Evolutionary conservation across 2,329 filamentous ascomycete species (phyloP).

Genomic region (Fusarium napiforme): DNA sequence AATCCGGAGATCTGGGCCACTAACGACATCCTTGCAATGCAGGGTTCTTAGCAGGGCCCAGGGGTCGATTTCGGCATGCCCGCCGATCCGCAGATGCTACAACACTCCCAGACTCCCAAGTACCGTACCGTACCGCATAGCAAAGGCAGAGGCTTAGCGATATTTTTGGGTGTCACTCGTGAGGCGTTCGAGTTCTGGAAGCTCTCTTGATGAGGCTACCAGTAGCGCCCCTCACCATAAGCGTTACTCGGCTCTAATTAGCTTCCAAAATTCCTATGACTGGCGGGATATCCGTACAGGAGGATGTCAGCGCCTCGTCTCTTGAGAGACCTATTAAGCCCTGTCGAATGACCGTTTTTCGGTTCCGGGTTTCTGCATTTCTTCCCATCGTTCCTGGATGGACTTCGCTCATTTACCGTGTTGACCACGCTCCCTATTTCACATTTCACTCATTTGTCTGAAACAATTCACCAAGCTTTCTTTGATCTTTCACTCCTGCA

Average conservation of each 20-base stretch:
- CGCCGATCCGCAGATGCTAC: conserved; percentile 30
- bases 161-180: conserved; percentile 12
- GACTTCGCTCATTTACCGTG: conserved; percentile 23
- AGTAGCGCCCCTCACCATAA: neutral
- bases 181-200: conserved; percentile 9
- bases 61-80: conserved; percentile 34
- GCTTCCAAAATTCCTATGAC: conserved; percentile 1
- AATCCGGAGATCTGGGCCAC: conserved; percentile 35
- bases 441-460: conserved; percentile 10
- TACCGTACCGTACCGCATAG: neutral
- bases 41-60: conserved; percentile 40
- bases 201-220: neutral
- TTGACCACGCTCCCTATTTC: conserved; percentile 16
- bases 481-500: neutral
- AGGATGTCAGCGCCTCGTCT: conserved; percentile 9
- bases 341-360: conserved; percentile 1
- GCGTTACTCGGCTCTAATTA: neutral
- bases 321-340: conserved; percentile 15
- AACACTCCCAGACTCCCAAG: neutral
- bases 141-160: conserved; percentile 25
- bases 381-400: neutral
- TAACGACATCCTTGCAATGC: conserved; percentile 27
- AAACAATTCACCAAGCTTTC: neutral
- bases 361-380: neutral
- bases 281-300: conserved; percentile 9